These are phyloP conservation scores for Lasiodiplodia hormozganensis DNA, from an alignment of 2,329 filamentous ascomycete species.

Conservation along the genomic window DNA sequence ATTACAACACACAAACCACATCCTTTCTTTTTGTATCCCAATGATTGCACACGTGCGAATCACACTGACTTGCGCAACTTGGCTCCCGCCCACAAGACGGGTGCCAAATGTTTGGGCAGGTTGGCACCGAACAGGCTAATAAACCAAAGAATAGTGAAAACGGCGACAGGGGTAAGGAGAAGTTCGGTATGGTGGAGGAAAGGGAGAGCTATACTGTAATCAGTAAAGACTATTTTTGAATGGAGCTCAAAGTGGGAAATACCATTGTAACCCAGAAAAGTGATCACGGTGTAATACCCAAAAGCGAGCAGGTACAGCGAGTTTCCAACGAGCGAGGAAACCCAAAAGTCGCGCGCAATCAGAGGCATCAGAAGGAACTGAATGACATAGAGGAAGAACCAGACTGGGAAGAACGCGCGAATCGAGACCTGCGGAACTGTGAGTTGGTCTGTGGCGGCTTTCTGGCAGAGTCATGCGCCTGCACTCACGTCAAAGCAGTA, in stretches of 20 bases:
- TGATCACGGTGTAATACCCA: constrained; percentile 72
- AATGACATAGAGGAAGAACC: constrained; percentile 70
- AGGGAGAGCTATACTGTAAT: constrained; percentile 58
- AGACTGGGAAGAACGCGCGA: constrained; percentile 71
- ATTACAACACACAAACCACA: constrained; percentile 9
- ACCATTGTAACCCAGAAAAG: constrained; percentile 72
- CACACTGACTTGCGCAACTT: constrained; percentile 50
- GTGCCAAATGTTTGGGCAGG: constrained; percentile 58
- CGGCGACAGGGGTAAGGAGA: constrained; percentile 66
- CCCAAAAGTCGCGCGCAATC: constrained; percentile 61
- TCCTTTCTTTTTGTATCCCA: not conserved
- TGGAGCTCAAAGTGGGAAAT: constrained; percentile 30
- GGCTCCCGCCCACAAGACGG: constrained; percentile 58
- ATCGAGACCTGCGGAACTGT: constrained; percentile 61
- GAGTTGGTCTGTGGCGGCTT: not conserved
- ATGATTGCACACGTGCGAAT: not conserved
- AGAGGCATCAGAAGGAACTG: constrained; percentile 72
- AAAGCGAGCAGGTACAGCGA: constrained; percentile 70
- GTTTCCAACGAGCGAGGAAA: constrained; percentile 68
- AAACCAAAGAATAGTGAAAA: constrained; percentile 66
- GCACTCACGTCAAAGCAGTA: constrained; percentile 71
- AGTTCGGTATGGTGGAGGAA: constrained; percentile 73
- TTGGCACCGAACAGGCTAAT: constrained; percentile 59
- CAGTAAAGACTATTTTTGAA: constrained; percentile 25
- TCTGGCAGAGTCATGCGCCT: not conserved